Percentiles rank a stretch among this genome's conserved stretches.
Evolutionary conservation across 345 rosid species (phyloP).

Genomic region (Syzygium aqueum): DNA sequence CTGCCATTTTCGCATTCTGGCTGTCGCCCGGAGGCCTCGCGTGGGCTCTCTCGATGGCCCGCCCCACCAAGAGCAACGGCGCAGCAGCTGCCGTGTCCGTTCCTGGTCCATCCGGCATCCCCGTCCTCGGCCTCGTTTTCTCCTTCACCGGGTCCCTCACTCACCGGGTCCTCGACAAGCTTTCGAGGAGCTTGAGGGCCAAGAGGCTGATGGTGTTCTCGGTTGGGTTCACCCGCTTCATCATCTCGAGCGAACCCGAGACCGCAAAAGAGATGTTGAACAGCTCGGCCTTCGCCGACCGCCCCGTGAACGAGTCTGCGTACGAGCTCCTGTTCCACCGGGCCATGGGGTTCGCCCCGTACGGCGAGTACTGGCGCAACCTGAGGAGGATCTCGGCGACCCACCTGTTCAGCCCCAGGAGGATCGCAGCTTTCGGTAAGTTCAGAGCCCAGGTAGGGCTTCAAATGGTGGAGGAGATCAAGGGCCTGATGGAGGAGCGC

Average conservation of each 20-base stretch:
- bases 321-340: slow-evolving; percentile 72
- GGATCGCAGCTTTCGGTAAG: slow-evolving; percentile 35
- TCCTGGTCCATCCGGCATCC: slow-evolving; percentile 63
- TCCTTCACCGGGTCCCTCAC: slow-evolving; percentile 39
- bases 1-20: slow-evolving; percentile 25
- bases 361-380: slow-evolving; percentile 82
- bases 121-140: slow-evolving; percentile 30
- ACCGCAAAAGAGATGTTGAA: slow-evolving; percentile 65
- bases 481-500: slow-evolving; percentile 1
- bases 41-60: slow-evolving; percentile 38
- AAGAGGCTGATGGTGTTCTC: slow-evolving; percentile 64
- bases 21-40: slow-evolving; percentile 59
- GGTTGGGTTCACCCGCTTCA: slow-evolving; percentile 57
- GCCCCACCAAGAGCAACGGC: not conserved
- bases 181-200: slow-evolving; percentile 27
- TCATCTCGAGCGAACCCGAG: slow-evolving; percentile 64
- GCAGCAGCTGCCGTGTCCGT: slow-evolving; percentile 15
- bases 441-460: slow-evolving; percentile 36
- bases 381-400: slow-evolving; percentile 70
- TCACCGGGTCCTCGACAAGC: slow-evolving; percentile 43
- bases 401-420: slow-evolving; percentile 67
- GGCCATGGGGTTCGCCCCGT: slow-evolving; percentile 86
- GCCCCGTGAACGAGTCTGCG: slow-evolving; percentile 85
- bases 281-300: slow-evolving; percentile 73
- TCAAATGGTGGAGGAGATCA: slow-evolving; percentile 37